A percentile compares a stretch with the other conserved stretches of the same genome.
Evolutionary conservation across 2,329 filamentous ascomycete genomes (phyloP).

Genomic region (Plectosphaerella cucumerina): DNA sequence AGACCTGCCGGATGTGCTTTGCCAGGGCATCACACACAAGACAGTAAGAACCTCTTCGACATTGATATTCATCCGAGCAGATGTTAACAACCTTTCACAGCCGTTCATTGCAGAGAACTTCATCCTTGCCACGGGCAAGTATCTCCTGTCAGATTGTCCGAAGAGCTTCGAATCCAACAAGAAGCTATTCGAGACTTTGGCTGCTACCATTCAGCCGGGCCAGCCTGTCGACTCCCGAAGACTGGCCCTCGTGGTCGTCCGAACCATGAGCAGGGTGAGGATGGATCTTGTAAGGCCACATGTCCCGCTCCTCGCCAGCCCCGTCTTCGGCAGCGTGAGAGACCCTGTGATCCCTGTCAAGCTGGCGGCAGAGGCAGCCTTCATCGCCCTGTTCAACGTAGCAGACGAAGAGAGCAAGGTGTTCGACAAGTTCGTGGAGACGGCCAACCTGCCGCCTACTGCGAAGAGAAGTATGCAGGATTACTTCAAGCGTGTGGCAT

Average conservation of each 20-base stretch:
- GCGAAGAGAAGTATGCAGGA: conserved; percentile 89
- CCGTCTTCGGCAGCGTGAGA: conserved; percentile 84
- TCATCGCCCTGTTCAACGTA: conserved; percentile 85
- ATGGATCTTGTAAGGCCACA: conserved; percentile 80
- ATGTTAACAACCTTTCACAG: conserved; percentile 33
- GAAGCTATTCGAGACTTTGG: conserved; percentile 74
- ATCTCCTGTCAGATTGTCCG: conserved; percentile 65
- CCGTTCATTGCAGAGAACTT: conserved; percentile 84
- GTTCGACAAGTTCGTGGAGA: conserved; percentile 86
- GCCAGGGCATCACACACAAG: conserved; percentile 73
- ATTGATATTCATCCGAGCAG: neutral
- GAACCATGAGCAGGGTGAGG: conserved; percentile 76
- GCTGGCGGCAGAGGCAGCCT: conserved; percentile 88
- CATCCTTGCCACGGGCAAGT: conserved; percentile 87
- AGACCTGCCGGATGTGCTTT: conserved; percentile 72
- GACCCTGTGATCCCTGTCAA: conserved; percentile 94
- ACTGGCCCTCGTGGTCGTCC: conserved; percentile 79
- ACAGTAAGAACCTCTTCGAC: conserved; percentile 51
- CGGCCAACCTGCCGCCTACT: conserved; percentile 61
- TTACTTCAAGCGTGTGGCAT: conserved; percentile 91
- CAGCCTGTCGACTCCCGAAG: conserved; percentile 78
- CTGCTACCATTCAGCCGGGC: conserved; percentile 71
- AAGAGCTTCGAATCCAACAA: conserved; percentile 75
- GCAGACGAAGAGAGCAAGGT: conserved; percentile 80
- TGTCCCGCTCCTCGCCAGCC: conserved; percentile 71